Conservation (phyloP, 2,329 filamentous ascomycete genomes). For the Apiospora pterosperma region DNA sequence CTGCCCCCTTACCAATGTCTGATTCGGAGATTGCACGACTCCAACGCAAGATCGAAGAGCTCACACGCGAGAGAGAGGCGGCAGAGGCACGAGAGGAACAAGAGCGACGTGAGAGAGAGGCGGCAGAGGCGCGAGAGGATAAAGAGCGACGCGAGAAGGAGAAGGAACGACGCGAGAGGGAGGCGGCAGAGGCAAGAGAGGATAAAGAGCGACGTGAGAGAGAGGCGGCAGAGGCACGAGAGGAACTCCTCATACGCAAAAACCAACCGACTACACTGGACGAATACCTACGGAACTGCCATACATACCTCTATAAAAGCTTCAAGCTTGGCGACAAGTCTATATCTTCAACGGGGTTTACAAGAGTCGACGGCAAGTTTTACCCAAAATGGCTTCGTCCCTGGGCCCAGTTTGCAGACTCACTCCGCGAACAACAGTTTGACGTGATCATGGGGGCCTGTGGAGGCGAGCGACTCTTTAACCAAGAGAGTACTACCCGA, state of each 20-base stretch:
- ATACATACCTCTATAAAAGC: conserved; percentile 11
- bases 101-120: too few relatives aligned
- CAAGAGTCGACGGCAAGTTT: conserved; percentile 15
- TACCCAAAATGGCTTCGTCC: conserved; percentile 17
- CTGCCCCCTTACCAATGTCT: too few relatives aligned
- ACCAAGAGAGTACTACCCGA: conserved; percentile 6
- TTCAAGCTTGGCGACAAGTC: conserved; percentile 9
- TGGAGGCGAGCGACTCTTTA: conserved; percentile 11
- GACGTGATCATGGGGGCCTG: conserved; percentile 10
- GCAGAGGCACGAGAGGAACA: too few relatives aligned
- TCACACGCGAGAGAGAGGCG: too few relatives aligned
- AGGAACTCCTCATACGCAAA: conserved; percentile 6
- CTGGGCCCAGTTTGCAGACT: conserved; percentile 11
- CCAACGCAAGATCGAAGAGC: too few relatives aligned
- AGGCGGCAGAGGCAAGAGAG: too few relatives aligned
- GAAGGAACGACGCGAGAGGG: too few relatives aligned
- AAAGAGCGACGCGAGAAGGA: too few relatives aligned
- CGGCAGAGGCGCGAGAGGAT: too few relatives aligned
- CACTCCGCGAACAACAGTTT: conserved; percentile 10
- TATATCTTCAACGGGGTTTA: conserved; percentile 7
- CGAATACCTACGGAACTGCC: conserved; percentile 16
- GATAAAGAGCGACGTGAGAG: too few relatives aligned
- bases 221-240: too few relatives aligned
- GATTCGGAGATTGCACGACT: too few relatives aligned
- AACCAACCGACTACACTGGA: conserved; percentile 13